phyloP scores from a whole-genome alignment of 1,139 yeast genomes.

The Geotrichum candidum region DNA sequence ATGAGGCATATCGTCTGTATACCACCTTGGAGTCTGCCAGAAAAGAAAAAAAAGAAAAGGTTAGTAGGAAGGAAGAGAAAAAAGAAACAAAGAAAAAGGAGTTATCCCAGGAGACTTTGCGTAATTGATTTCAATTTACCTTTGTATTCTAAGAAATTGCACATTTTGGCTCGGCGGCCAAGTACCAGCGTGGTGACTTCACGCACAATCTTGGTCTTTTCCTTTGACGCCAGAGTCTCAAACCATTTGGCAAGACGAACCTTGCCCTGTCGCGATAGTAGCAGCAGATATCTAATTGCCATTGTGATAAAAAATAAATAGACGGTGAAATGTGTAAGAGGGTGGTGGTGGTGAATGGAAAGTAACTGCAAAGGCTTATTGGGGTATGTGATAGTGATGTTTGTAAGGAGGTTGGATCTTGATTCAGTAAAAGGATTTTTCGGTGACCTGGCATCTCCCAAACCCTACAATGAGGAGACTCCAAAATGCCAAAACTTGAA shows the following conservation, averaged over 20 bases:
- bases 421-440: background rate
- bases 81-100: background rate
- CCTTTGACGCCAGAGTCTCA: constrained; percentile 70
- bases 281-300: constrained; percentile 70
- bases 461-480: constrained; percentile 4
- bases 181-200: constrained; percentile 83
- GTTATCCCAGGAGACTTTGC: background rate
- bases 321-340: background rate
- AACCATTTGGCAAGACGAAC: constrained; percentile 94
- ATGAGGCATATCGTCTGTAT: constrained; percentile 86
- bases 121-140: constrained; percentile 26
- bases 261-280: constrained; percentile 92
- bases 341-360: background rate
- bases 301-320: constrained; percentile 34
- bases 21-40: constrained; percentile 67
- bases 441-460: constrained; percentile 11
- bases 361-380: background rate
- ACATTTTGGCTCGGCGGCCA: constrained; percentile 87
- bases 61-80: background rate
- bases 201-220: constrained; percentile 73
- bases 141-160: constrained; percentile 87
- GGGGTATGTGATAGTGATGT: background rate
- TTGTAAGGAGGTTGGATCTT: background rate
- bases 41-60: background rate
- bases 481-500: background rate